Percentiles rank a stretch among this genome's conserved stretches.
Conservation (phyloP, 2,329 filamentous ascomycete genomes). For the Aspergillus sp. region DNA sequence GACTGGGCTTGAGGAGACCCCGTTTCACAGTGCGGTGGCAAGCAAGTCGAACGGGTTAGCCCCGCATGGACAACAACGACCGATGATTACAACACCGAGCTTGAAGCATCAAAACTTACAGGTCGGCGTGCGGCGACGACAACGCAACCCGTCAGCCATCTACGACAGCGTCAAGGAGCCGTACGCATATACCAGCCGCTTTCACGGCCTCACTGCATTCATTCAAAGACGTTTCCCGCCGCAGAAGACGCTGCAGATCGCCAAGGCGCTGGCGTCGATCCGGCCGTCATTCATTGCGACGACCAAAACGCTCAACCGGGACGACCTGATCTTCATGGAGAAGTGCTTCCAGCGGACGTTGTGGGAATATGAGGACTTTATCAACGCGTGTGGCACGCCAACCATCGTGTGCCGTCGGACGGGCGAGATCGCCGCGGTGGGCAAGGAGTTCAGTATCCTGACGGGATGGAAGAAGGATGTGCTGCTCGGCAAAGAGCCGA, state of each 20-base stretch:
- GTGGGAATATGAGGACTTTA: slow-evolving; percentile 90
- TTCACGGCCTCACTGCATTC: slow-evolving; percentile 82
- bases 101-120: slow-evolving; percentile 45
- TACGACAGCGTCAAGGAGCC: slow-evolving; percentile 89
- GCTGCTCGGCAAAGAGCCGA: slow-evolving; percentile 81
- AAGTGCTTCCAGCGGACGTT: slow-evolving; percentile 93
- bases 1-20: slow-evolving; percentile 45
- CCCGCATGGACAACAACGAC: slow-evolving; percentile 39
- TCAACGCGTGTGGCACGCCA: slow-evolving; percentile 83
- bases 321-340: slow-evolving; percentile 96
- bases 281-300: slow-evolving; percentile 91
- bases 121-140: slow-evolving; percentile 49
- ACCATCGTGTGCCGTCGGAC: slow-evolving; percentile 90
- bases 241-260: slow-evolving; percentile 77
- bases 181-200: slow-evolving; percentile 86
- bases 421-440: slow-evolving; percentile 90
- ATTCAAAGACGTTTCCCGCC: slow-evolving; percentile 76
- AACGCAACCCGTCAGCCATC: slow-evolving; percentile 76
- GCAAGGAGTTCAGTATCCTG: slow-evolving; percentile 94
- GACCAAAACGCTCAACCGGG: slow-evolving; percentile 80
- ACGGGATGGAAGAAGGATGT: slow-evolving; percentile 94
- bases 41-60: slow-evolving; percentile 32
- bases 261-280: slow-evolving; percentile 83
- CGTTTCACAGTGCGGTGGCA: slow-evolving; percentile 28
- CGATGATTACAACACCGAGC: slow-evolving; percentile 47